Conservation (phyloP, 75 land plant species). For the Cupressus sempervirens region DNA sequence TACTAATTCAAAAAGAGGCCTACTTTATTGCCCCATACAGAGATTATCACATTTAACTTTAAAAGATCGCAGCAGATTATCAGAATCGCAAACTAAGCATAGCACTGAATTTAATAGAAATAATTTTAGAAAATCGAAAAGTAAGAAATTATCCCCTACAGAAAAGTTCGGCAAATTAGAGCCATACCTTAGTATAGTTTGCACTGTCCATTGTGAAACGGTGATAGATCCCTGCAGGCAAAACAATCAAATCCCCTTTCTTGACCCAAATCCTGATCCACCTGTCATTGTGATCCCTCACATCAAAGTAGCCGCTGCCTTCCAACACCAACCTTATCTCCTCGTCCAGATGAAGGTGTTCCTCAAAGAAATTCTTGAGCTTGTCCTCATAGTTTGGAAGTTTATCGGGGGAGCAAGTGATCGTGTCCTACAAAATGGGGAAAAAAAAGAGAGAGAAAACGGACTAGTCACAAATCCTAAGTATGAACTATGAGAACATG, state of each 20-base stretch:
- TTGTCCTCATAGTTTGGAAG: slow-evolving; percentile 85
- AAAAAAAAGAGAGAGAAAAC: neutral
- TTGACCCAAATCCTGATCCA: slow-evolving; percentile 91
- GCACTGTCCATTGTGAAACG: slow-evolving; percentile 84
- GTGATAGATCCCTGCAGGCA: slow-evolving; percentile 96
- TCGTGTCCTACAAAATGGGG: slow-evolving; percentile 91
- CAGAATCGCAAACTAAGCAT: too few species aligned
- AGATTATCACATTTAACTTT: too few species aligned
- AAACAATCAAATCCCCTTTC: slow-evolving; percentile 89
- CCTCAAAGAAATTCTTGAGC: slow-evolving; percentile 81
- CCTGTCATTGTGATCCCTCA: slow-evolving; percentile 65
- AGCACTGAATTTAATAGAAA: too few species aligned
- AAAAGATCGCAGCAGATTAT: too few species aligned
- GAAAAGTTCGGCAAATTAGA: neutral
- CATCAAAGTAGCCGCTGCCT: slow-evolving; percentile 98
- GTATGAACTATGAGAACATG: too few species aligned
- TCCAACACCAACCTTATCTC: slow-evolving; percentile 92
- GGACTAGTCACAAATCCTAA: neutral
- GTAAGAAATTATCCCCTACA: neutral
- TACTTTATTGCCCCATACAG: too few species aligned
- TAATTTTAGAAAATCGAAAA: too few species aligned
- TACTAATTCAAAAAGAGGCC: too few species aligned
- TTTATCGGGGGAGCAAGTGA: slow-evolving; percentile 74
- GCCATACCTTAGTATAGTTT: slow-evolving; percentile 90
- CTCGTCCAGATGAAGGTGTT: slow-evolving; percentile 94